A percentile compares a stretch with the other conserved stretches of the same genome.
phyloP scores from a whole-genome alignment of 2,329 filamentous ascomycete species.

The Colletotrichum endophyticum region DNA sequence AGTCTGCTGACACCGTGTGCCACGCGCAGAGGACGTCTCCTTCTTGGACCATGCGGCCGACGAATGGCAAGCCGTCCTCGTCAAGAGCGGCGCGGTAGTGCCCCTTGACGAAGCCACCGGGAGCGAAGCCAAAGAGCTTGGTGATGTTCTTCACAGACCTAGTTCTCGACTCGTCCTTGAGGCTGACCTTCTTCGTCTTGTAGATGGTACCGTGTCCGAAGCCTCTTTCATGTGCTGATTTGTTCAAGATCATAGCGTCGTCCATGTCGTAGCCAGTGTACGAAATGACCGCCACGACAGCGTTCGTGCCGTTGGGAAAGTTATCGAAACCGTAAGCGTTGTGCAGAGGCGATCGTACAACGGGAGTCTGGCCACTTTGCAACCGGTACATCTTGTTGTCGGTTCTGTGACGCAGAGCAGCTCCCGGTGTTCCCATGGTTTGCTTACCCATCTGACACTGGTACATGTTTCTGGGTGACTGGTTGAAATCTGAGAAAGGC shows the following conservation, averaged over 20 bases:
- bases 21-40: constrained; percentile 89
- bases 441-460: constrained; percentile 99
- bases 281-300: constrained; percentile 95
- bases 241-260: constrained; percentile 99
- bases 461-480: constrained; percentile 99
- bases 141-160: constrained; percentile 72
- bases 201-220: constrained; percentile 97
- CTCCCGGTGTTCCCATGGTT: constrained; percentile 95
- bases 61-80: constrained; percentile 82
- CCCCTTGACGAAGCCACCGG: constrained; percentile 73
- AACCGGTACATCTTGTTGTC: constrained; percentile 97
- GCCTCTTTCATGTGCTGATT: constrained; percentile 92
- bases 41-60: constrained; percentile 78
- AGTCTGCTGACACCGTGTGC: constrained; percentile 85
- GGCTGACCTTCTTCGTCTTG: constrained; percentile 91
- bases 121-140: constrained; percentile 92
- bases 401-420: constrained; percentile 82
- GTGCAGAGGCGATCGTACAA: constrained; percentile 90
- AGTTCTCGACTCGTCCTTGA: constrained; percentile 78
- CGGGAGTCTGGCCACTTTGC: constrained; percentile 94
- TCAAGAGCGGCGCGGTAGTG: constrained; percentile 77
- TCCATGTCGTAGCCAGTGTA: constrained; percentile 99
- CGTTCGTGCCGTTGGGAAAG: constrained; percentile 96
- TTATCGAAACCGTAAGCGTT: constrained; percentile 98
- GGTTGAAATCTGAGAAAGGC: constrained; percentile 98